Evolutionary conservation across 2,329 filamentous ascomycete genomes (phyloP), one percentile per base, ranked within the genome.

Genomic region (Penicillium olsonii): DNA sequence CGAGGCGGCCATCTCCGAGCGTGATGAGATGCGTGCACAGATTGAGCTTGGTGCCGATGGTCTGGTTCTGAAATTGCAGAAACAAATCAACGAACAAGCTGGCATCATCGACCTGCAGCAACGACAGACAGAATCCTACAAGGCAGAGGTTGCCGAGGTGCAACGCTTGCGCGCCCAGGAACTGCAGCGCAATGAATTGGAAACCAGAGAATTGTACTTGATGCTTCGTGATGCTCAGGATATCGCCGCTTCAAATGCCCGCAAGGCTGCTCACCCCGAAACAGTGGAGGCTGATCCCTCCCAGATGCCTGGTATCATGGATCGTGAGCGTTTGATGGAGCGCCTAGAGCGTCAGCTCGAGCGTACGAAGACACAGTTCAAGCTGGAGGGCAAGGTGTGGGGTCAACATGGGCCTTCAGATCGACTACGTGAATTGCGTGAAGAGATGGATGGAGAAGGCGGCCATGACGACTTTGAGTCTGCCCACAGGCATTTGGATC

Each of bases 181-280:
- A 68, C 81, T 95, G 29, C 94, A 97, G 72, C 84, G 94, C 44
- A 95, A 96, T 65, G 94, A 99, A 73, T 78, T 99, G 24, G 94
- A 99, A 74, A 97, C 92, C 2, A 83, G 94, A 75, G 94, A 99
- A 72, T 76, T 99, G 18, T 99, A 97, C 71, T 87, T 99, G 48
- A 99, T 99, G 94, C 86, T 99, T 56, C 85, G 92, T 53, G 94
- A 99, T 72, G 92, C 94, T 31, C 92, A 97, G 72, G 92, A 99
- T 65, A 90, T 96, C 58, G 92, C 92, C 38, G 92, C 91, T 19
- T 91, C 92, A 3, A 89, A 90, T 62, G 88, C 90, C n/a, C 80
- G 83, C 66, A 84, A 82, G 60, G 42, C 38, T n/a, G 53, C 49
- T 33, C 76, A 76, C 34, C 43, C 48, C 5, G 42, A 53, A 7